phyloP scores from a whole-genome alignment of 2,329 filamentous ascomycete species.

The Cladobotryum protrusum region DNA sequence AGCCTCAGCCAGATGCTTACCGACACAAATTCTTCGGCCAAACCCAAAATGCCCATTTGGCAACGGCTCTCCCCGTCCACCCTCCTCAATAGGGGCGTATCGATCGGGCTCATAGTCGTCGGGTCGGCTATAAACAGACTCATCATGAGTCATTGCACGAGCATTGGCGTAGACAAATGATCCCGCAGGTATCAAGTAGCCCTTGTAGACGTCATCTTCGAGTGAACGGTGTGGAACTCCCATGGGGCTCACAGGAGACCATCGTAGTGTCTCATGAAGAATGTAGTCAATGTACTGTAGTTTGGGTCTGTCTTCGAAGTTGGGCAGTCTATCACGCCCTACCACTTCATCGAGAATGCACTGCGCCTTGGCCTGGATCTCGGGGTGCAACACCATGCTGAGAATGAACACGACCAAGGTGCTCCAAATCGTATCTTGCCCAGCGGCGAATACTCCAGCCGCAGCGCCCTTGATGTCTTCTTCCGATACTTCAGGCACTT shows the following conservation, averaged over 20 bases:
- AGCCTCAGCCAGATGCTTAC: conserved; percentile 43
- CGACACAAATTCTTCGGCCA: conserved; percentile 45
- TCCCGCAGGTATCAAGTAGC: conserved; percentile 52
- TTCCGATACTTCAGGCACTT: conserved; percentile 28
- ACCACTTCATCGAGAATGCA: conserved; percentile 41
- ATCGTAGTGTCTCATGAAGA: conserved; percentile 41
- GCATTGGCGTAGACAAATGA: conserved; percentile 37
- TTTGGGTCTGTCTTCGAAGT: conserved; percentile 36
- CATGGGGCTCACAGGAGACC: conserved; percentile 39
- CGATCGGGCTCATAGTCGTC: conserved; percentile 41
- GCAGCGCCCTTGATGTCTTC: conserved; percentile 45
- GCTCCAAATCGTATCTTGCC: conserved; percentile 40
- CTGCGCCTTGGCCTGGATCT: conserved; percentile 41
- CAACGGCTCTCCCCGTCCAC: conserved; percentile 38
- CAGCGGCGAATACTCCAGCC: conserved; percentile 42
- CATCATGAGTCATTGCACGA: conserved; percentile 39
- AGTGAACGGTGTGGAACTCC: conserved; percentile 50
- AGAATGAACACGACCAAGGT: conserved; percentile 40
- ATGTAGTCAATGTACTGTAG: conserved; percentile 40
- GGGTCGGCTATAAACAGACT: conserved; percentile 34
- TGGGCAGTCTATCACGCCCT: conserved; percentile 38
- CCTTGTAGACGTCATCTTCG: conserved; percentile 51
- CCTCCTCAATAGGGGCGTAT: conserved; percentile 28
- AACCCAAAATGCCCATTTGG: conserved; percentile 46
- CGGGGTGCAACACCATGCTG: conserved; percentile 35